Conservation (phyloP, 352 stramenopile genomes). For the Phytophthora idaei region DNA sequence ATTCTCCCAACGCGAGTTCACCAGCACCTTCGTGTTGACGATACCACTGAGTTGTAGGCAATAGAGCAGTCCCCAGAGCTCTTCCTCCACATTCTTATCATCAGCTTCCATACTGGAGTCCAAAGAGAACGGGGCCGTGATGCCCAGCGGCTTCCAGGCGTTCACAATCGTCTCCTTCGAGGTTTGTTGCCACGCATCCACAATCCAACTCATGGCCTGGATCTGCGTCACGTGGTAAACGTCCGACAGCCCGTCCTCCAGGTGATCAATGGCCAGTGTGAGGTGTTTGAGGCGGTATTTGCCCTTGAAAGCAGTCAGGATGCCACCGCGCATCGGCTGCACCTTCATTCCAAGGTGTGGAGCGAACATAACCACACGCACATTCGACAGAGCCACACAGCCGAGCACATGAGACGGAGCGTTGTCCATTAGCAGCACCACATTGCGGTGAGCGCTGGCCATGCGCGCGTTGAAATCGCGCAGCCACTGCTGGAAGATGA, state of each 20-base stretch:
- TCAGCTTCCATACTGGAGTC: slow-evolving; percentile 62
- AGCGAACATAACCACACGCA: slow-evolving; percentile 87
- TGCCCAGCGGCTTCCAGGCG: slow-evolving; percentile 77
- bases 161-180: slow-evolving; percentile 80
- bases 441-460: slow-evolving; percentile 81
- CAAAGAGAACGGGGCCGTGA: slow-evolving; percentile 68
- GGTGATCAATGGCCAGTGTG: slow-evolving; percentile 81
- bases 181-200: slow-evolving; percentile 82
- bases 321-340: slow-evolving; percentile 86
- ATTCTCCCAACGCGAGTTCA: slow-evolving; percentile 90
- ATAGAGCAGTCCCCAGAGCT: slow-evolving; percentile 86
- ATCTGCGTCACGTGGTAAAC: slow-evolving; percentile 87
- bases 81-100: slow-evolving; percentile 89
- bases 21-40: slow-evolving; percentile 87
- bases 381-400: slow-evolving; percentile 84
- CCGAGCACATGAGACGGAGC: slow-evolving; percentile 83
- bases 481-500: slow-evolving; percentile 90
- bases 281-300: slow-evolving; percentile 89
- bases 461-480: slow-evolving; percentile 88
- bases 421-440: slow-evolving; percentile 88
- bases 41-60: slow-evolving; percentile 84
- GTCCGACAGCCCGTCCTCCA: slow-evolving; percentile 77
- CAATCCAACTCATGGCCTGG: slow-evolving; percentile 88
- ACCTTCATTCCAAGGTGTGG: slow-evolving; percentile 86
- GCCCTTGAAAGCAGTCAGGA: slow-evolving; percentile 84